Conservation (phyloP, 768 basidiomycete genomes). For the Pulveroboletus ravenelii region DNA sequence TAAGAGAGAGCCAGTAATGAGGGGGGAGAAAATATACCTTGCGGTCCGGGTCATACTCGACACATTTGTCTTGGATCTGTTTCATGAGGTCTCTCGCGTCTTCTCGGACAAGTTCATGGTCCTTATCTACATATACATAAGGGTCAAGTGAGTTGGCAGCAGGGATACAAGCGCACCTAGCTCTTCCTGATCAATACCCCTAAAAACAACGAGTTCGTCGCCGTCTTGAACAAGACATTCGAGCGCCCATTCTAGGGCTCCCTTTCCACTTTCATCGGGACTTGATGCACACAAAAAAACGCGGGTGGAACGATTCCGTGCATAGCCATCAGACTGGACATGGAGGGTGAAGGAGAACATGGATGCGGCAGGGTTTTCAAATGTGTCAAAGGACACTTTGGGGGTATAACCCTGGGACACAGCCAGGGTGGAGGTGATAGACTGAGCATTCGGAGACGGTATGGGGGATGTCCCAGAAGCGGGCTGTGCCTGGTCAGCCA, state of each 20-base stretch:
- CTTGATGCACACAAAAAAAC: conserved; percentile 89
- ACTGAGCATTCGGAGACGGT: conserved; percentile 15
- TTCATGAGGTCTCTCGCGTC: conserved; percentile 83
- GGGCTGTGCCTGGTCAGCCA: conserved; percentile 13
- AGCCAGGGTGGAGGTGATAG: conserved; percentile 14
- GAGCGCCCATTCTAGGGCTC: conserved; percentile 92
- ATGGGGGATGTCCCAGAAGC: conserved; percentile 11
- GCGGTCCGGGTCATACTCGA: conserved; percentile 71
- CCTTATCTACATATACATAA: conserved; percentile 49
- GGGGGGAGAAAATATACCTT: conserved; percentile 42
- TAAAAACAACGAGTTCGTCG: conserved; percentile 88
- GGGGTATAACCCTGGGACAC: conserved; percentile 33
- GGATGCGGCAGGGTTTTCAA: conserved; percentile 72
- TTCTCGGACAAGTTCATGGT: conserved; percentile 71
- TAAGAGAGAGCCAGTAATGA: background rate
- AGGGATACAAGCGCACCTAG: conserved; percentile 46
- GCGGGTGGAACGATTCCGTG: conserved; percentile 68
- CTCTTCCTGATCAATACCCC: conserved; percentile 86
- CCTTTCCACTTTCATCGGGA: conserved; percentile 79
- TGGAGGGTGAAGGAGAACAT: conserved; percentile 88
- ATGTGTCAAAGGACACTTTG: conserved; percentile 79
- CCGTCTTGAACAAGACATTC: conserved; percentile 80
- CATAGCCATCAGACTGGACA: conserved; percentile 81
- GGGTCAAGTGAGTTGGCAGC: background rate
- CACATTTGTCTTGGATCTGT: conserved; percentile 73